Conservation (phyloP, 2,329 filamentous ascomycete species). For the Cercospora zeina region DNA sequence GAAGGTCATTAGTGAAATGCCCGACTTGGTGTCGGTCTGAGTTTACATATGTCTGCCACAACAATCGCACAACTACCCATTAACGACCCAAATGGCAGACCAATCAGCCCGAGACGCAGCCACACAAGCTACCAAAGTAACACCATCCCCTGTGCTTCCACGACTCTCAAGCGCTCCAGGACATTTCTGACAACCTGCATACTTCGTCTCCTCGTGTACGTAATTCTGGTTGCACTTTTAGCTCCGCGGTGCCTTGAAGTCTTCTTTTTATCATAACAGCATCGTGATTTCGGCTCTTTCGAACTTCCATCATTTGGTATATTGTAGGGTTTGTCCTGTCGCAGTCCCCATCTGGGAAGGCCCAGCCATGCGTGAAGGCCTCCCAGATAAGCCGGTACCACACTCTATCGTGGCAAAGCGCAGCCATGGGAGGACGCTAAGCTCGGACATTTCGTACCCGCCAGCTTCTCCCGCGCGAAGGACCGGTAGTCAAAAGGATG, state of each 20-base stretch:
- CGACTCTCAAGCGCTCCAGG: background rate
- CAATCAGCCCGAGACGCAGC: background rate
- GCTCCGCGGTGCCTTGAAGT: background rate
- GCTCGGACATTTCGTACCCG: background rate
- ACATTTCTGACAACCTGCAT: background rate
- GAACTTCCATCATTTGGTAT: background rate
- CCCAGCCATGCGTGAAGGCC: background rate
- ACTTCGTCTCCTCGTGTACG: background rate
- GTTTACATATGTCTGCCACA: background rate
- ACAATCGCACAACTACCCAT: background rate
- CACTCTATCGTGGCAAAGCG: background rate
- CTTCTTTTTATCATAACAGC: conserved; percentile 1
- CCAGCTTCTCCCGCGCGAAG: background rate
- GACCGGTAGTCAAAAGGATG: background rate
- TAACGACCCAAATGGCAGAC: background rate
- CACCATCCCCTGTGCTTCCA: background rate
- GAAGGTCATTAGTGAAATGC: too few species aligned
- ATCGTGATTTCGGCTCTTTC: background rate
- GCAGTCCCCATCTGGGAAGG: background rate
- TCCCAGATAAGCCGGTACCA: background rate
- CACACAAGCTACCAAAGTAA: background rate
- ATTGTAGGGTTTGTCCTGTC: background rate
- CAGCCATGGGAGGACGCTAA: background rate
- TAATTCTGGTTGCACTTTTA: background rate
- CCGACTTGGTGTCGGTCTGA: background rate